A percentile compares a stretch with the other conserved stretches of the same genome.
These are phyloP conservation scores for Senna siamea DNA, from an alignment of 306 rosid species.

Conservation along the genomic window DNA sequence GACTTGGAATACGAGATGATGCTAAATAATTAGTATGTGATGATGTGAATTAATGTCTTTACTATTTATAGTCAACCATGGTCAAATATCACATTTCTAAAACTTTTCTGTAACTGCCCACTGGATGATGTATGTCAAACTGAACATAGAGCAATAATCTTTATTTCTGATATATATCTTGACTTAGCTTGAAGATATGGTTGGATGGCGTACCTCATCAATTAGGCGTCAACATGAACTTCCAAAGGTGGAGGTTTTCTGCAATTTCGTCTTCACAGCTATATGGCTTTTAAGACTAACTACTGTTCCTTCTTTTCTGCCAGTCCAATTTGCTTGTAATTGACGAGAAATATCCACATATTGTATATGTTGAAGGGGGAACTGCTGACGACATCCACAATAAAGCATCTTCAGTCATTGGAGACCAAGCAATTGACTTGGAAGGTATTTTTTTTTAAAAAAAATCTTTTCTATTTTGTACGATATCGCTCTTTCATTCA, in stretches of 20 bases:
- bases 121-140: conserved; percentile 22
- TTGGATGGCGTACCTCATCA: conserved; percentile 99
- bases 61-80: not conserved
- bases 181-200: conserved; percentile 78
- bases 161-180: conserved; percentile 44
- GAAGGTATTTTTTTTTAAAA: conserved; percentile 60
- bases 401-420: conserved; percentile 43
- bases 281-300: conserved; percentile 32
- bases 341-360: conserved; percentile 78
- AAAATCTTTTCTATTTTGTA: conserved; percentile 1
- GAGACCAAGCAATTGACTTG: conserved; percentile 51
- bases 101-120: conserved; percentile 29
- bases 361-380: conserved; percentile 64
- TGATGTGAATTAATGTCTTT: not conserved
- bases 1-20: not conserved
- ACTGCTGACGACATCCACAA: conserved; percentile 31
- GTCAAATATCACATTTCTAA: conserved; percentile 13
- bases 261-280: conserved; percentile 21
- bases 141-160: conserved; percentile 17
- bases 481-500: not conserved
- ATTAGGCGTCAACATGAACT: conserved; percentile 95
- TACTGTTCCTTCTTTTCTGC: conserved; percentile 38
- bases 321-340: conserved; percentile 74
- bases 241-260: conserved; percentile 70
- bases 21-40: not conserved